Percentiles rank a stretch among this genome's conserved stretches.
Evolutionary conservation across 371 early-diverging fungal species (phyloP).

Genomic region (Syncephalastrum monosporum): DNA sequence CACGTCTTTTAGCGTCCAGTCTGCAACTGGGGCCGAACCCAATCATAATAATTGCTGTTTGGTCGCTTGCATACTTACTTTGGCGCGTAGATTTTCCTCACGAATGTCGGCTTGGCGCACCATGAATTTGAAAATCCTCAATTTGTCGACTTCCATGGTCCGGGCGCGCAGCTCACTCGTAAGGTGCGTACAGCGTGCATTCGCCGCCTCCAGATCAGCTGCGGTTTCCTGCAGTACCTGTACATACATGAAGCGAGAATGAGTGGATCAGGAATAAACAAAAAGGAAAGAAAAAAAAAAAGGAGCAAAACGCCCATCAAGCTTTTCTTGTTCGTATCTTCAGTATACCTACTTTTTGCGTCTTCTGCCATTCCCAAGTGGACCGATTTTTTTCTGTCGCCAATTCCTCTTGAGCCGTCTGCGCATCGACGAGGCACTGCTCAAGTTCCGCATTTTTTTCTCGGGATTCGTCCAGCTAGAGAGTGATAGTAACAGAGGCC

Average conservation of each 20-base stretch:
- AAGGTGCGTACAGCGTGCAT: slow-evolving; percentile 34
- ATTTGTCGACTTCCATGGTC: slow-evolving; percentile 37
- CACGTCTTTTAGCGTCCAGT: not conserved
- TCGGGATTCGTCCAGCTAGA: slow-evolving; percentile 25
- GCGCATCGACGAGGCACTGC: slow-evolving; percentile 31
- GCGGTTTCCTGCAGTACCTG: slow-evolving; percentile 32
- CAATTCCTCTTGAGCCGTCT: slow-evolving; percentile 26
- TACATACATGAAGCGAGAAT: slow-evolving; percentile 5
- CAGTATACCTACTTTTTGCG: slow-evolving; percentile 39
- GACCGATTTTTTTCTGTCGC: slow-evolving; percentile 25
- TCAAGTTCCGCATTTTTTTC: slow-evolving; percentile 29
- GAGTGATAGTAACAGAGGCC: slow-evolving; percentile 1
- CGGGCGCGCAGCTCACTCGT: slow-evolving; percentile 30
- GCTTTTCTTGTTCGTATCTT: too few relatives aligned
- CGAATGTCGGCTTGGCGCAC: slow-evolving; percentile 43
- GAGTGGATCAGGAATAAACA: slow-evolving; percentile 1
- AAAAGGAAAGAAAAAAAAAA: not conserved
- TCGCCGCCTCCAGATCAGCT: slow-evolving; percentile 34
- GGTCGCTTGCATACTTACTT: slow-evolving; percentile 20
- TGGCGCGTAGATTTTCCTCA: slow-evolving; percentile 36
- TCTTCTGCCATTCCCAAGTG: slow-evolving; percentile 39
- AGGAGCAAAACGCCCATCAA: not conserved
- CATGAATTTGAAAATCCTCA: slow-evolving; percentile 45
- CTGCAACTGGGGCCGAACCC: not conserved
- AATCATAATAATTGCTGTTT: not conserved